Conservation (phyloP, 83 land plant species). For the Diphasiastrum complanatum region DNA sequence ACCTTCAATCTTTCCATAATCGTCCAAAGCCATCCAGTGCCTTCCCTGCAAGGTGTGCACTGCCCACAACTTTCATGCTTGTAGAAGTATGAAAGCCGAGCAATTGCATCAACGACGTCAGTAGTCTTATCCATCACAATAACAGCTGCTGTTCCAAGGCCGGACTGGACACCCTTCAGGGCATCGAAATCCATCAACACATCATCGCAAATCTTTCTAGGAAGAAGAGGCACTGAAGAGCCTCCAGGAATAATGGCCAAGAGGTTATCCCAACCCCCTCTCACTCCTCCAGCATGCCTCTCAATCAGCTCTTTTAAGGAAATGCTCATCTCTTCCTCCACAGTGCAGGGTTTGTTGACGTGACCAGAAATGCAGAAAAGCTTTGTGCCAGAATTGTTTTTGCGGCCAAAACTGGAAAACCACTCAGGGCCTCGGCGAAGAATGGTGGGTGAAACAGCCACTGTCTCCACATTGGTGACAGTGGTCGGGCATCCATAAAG, state of each 20-base stretch:
- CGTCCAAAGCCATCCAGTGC: conserved; percentile 87
- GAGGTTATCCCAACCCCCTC: conserved; percentile 96
- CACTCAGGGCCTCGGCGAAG: conserved; percentile 90
- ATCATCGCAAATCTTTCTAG: conserved; percentile 80
- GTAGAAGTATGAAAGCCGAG: conserved; percentile 84
- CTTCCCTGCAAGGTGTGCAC: conserved; percentile 95
- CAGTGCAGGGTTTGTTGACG: conserved; percentile 92
- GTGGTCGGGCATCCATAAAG: conserved; percentile 93
- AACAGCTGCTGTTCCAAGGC: conserved; percentile 88
- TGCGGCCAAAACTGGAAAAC: conserved; percentile 97
- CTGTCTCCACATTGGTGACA: conserved; percentile 92
- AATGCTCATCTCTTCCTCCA: conserved; percentile 97
- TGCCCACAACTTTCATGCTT: conserved; percentile 96
- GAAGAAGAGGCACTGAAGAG: conserved; percentile 78
- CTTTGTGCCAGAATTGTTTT: conserved; percentile 94
- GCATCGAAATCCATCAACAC: conserved; percentile 94
- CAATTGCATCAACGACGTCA: conserved; percentile 95
- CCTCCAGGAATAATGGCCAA: conserved; percentile 91
- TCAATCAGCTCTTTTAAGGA: conserved; percentile 81
- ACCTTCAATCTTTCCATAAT: conserved; percentile 88
- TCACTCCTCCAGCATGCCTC: conserved; percentile 87
- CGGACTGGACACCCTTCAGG: conserved; percentile 80
- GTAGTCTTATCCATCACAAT: conserved; percentile 94
- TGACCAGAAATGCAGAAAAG: conserved; percentile 89
- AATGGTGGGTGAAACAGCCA: conserved; percentile 91